Evolutionary conservation across 2,329 filamentous ascomycete genomes (phyloP), one percentile per base, ranked within the genome.

Genomic region (Chaetomium sp.): DNA sequence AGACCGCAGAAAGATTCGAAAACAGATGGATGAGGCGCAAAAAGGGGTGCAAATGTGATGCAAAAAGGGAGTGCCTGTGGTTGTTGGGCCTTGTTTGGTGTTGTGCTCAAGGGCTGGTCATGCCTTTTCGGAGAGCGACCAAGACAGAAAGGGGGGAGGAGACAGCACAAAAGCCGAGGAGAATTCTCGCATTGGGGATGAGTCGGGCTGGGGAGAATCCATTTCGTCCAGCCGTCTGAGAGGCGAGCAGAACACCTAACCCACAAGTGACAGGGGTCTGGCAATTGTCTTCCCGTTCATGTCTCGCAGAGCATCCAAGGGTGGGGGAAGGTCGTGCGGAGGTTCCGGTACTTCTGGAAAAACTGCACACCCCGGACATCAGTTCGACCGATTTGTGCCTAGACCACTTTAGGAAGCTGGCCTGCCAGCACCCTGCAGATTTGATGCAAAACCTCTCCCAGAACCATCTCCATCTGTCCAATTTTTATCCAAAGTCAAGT

Each of bases 131-230:
- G 10, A 45, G 14, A 14, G 58, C 60, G 51, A 49, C 54, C 51
- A 55, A 56, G 8, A 34, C 34, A 49, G 54, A 42, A 41, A 54
- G 48, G 42, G 38, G 46, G 57, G 56, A 49, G 58, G 50, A 55
- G 46, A 54, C 50, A 59, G 57, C 52, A 56, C 42, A 58, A 56
- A 57, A 57, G 48, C 53, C 57, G 49, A 57, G 54, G 59, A 61
- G 60, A 63, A 63, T 59, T 63, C 60, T 63, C 59, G 57, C 59
- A 57, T 59, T 63, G 60, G 61, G 53, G 57, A 58, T 52, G 57
- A 59, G 59, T 61, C 58, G 57, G 59, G 57, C 57, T 59, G 48
- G 57, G 52, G 52, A 49, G 59, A 53, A 51, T 54, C 53, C 47
- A 54, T 58, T 58, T 53, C 46, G 50, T 51, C 57, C 47, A 45